Base-by-base conservation (phyloP, 805 yeast genomes). In the Candida montana region DNA sequence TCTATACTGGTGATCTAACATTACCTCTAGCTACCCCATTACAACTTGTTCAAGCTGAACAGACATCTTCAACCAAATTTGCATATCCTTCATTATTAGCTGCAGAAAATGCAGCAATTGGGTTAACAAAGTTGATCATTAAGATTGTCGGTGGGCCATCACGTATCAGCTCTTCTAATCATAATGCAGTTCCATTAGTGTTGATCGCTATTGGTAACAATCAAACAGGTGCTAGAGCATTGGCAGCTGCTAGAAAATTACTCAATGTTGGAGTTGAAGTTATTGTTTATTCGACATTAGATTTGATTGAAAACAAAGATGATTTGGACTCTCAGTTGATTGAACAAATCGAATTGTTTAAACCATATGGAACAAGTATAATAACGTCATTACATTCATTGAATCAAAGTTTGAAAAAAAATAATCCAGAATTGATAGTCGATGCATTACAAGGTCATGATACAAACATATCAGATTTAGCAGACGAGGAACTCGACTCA, bases 391-490 rank as follows among this genome's bases (percentile, higher is more conserved):
- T 50, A 21, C 67, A 51, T 16, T 72, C 56, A 33, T 64, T 68
- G 55, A 67, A 56, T 41, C 60, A 37, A 56, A 42, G 60, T 36
- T 19, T 60, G 62, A 29, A 59, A 68, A 50, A 66, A 58, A 11
- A 72, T 2, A 93, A 95, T 0, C 77, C 85, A 13, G 95, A 88
- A 56, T 67, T 89, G 45, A 74, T 88, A 9, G 55, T 89, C 16
- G 97, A 89, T 59, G 93, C 89, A 1, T 67, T 89, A 51, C 95
- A 85, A 57, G 96, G 96, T 1, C 82, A 77, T 49, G 93, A 86
- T 51, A 74, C 78, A 19, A 83, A 75, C 41, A 61, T 85, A 39
- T 72, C 72, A 26, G 93, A 84, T 57, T 59, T 81, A 53, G 40
- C 57, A 54, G 61, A 52, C 3, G 49, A 42, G 2, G 81, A 75